A percentile compares a stretch with the other conserved stretches of the same genome.
phyloP scores from a whole-genome alignment of 768 basidiomycete genomes.

The Tephrocybe rancida region DNA sequence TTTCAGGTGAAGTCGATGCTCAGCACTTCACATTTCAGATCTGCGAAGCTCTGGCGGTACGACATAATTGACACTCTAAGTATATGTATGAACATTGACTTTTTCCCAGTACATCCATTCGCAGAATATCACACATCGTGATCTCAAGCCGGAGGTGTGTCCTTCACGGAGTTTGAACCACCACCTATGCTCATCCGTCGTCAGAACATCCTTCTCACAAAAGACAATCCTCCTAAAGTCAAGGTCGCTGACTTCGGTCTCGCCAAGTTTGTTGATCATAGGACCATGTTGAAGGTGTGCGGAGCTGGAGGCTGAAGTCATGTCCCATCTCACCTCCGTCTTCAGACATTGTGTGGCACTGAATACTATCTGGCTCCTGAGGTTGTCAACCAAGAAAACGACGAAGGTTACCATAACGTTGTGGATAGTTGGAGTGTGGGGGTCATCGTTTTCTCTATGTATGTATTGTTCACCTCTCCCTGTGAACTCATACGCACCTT shows the following conservation, averaged over 20 bases:
- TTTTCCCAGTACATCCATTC: constrained; percentile 61
- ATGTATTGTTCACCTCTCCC: not conserved
- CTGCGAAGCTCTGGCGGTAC: constrained; percentile 79
- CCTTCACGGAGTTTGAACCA: constrained; percentile 10
- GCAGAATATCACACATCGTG: constrained; percentile 85
- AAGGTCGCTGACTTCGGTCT: constrained; percentile 97
- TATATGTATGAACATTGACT: not conserved
- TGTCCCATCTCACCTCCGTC: not conserved
- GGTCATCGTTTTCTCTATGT: constrained; percentile 93
- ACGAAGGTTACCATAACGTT: constrained; percentile 77
- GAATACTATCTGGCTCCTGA: constrained; percentile 93
- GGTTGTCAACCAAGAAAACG: constrained; percentile 57
- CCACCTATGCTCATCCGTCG: not conserved
- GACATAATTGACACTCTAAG: constrained; percentile 22
- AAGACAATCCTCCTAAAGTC: constrained; percentile 62
- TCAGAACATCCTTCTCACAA: constrained; percentile 82
- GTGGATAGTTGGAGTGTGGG: constrained; percentile 98
- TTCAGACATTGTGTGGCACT: constrained; percentile 92
- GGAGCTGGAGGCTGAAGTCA: not conserved
- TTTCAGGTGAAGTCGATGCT: constrained; percentile 53
- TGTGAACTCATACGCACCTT: not conserved
- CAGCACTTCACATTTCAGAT: constrained; percentile 80
- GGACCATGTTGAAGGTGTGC: constrained; percentile 74
- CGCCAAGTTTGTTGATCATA: constrained; percentile 82
- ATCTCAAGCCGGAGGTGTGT: constrained; percentile 84